Evolutionary conservation across 345 rosid species (phyloP), one percentile per base, ranked within the genome.

Genomic region (Pseudoturritis turrita): DNA sequence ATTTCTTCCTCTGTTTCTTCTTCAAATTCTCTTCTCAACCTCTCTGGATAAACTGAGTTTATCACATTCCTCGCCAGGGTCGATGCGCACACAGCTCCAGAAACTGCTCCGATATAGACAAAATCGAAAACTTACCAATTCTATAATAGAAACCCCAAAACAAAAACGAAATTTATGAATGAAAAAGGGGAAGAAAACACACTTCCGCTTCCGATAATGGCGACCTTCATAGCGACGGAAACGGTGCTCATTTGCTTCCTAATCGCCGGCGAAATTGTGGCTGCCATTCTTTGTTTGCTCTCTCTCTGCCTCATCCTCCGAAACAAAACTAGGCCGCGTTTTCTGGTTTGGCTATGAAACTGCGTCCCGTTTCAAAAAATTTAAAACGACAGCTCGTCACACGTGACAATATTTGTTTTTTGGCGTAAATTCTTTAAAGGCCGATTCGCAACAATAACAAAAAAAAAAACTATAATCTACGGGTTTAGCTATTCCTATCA

Each of bases 41-140:
- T n/a, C n/a, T n/a, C n/a, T n/a, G n/a, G n/a, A n/a, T n/a, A n/a
- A n/a, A n/a, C n/a, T n/a, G n/a, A n/a, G n/a, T n/a, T n/a, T n/a
- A n/a, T n/a, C n/a, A n/a, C n/a, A n/a, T n/a, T 86, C 76, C 68
- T 82, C 28, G 92, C 91, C 13, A 88, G 83, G 14, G 87, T 76
- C n/a, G 96, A 87, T n/a, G 96, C 98, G 36, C 96, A 89, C 21
- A 88, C 85, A 7, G 92, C 88, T 44, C 96, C 98, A 17, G 92
- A 88, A 56, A 89, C 96, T 89, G 85, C 59, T 26, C 70, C 50
- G 10, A n/a, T n/a, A n/a, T n/a, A n/a, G n/a, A n/a, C n/a, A n/a
- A n/a, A n/a, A 73, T 12, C 4, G 26, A 51, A 47, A 15, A 35
- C 17, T 47, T 47, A 11, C 1, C 7, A 7, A 5, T 26, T 69